These are phyloP conservation scores for Beta macrorhiza DNA, from an alignment of 179 eudicot genomes.

Conservation along the genomic window DNA sequence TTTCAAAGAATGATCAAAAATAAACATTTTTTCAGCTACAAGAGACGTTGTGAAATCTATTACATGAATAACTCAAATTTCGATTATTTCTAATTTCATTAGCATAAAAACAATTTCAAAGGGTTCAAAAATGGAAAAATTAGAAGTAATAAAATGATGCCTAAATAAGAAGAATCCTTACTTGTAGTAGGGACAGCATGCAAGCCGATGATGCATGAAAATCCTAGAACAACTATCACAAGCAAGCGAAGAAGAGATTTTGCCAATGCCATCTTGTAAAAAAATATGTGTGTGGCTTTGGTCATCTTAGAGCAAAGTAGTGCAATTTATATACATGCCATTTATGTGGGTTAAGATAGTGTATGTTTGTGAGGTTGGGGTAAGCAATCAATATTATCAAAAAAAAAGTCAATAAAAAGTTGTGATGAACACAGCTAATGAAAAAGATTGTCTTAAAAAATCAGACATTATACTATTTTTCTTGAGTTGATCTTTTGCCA, in stretches of 20 bases:
- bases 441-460: background rate
- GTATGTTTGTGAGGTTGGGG: slow-evolving; percentile 15
- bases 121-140: background rate
- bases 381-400: slow-evolving; percentile 19
- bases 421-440: slow-evolving; percentile 4
- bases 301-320: slow-evolving; percentile 6
- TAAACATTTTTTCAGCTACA: too few relatives aligned
- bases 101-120: background rate
- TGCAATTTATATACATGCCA: slow-evolving; percentile 28
- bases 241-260: slow-evolving; percentile 16
- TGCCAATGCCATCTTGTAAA: slow-evolving; percentile 16
- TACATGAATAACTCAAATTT: too few relatives aligned
- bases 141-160: background rate
- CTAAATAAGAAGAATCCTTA: slow-evolving; percentile 19
- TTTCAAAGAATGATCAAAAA: too few relatives aligned
- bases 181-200: slow-evolving; percentile 59
- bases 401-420: slow-evolving; percentile 26
- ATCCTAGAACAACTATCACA: slow-evolving; percentile 23
- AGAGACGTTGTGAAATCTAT: too few relatives aligned
- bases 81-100: too few relatives aligned
- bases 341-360: background rate
- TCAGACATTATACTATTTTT: background rate
- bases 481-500: slow-evolving; percentile 7
- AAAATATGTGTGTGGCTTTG: background rate
- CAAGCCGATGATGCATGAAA: slow-evolving; percentile 35